A percentile compares a stretch with the other conserved stretches of the same genome.
phyloP scores from a whole-genome alignment of 1,139 yeast species.

The Geotrichum siamense region DNA sequence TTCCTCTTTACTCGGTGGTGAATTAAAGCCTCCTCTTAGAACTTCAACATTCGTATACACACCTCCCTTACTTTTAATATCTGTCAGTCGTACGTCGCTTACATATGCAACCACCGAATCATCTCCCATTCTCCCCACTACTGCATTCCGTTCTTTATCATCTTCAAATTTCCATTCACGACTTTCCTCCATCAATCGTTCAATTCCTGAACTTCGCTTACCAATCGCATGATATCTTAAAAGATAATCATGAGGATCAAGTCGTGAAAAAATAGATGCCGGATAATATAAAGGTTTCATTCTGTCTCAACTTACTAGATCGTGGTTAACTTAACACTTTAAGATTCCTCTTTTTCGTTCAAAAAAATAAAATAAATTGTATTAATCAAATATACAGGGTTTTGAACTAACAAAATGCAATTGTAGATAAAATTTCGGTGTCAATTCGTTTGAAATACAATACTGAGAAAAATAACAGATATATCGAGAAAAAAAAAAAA shows the following conservation, averaged over 20 bases:
- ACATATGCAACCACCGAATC: constrained; percentile 69
- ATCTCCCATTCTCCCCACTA: constrained; percentile 62
- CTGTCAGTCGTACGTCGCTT: constrained; percentile 59
- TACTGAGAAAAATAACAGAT: no score
- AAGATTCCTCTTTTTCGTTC: no score
- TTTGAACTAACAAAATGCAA: no score
- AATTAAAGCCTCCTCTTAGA: constrained; percentile 43
- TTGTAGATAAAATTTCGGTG: no score
- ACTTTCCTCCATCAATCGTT: constrained; percentile 52
- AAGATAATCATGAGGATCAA: constrained; percentile 79
- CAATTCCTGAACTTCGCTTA: constrained; percentile 45
- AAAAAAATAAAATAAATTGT: no score
- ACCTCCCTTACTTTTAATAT: constrained; percentile 37
- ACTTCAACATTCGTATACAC: constrained; percentile 77
- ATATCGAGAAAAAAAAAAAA: no score
- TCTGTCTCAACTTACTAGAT: no score
- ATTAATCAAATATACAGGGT: no score
- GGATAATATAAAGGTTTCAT: constrained; percentile 49
- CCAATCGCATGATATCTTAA: constrained; percentile 77
- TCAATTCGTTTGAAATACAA: no score
- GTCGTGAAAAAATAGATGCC: constrained; percentile 73
- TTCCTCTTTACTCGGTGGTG: constrained; percentile 84
- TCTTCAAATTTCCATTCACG: not conserved
- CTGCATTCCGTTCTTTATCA: constrained; percentile 6
- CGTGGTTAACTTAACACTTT: no score